A percentile compares a stretch with the other conserved stretches of the same genome.
These are phyloP conservation scores for Physcomitrellopsis africana DNA, from an alignment of 225 moss, liverwort and hornwort genomes.

Conservation along the genomic window DNA sequence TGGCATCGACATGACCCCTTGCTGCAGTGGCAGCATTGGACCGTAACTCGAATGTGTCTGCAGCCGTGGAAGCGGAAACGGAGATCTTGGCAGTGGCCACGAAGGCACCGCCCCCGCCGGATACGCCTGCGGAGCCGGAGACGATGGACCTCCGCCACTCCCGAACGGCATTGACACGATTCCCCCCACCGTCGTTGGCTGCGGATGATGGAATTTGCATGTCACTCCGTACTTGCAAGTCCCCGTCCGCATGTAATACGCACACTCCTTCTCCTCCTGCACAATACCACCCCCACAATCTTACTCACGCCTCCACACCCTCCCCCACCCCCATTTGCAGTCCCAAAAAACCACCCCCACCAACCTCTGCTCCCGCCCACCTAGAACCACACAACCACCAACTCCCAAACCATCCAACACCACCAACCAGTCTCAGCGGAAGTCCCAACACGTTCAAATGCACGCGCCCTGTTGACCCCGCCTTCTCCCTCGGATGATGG, in stretches of 20 bases:
- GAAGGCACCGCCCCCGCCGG: conserved; percentile 69
- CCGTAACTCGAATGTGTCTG: conserved; percentile 90
- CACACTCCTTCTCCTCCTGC: conserved; percentile 99
- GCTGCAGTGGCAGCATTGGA: conserved; percentile 79
- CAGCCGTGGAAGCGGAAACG: conserved; percentile 81
- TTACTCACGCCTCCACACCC: conserved; percentile 18
- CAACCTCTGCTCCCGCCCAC: too few species aligned
- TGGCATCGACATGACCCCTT: conserved; percentile 93
- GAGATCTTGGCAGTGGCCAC: conserved; percentile 85
- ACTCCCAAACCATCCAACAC: neutral
- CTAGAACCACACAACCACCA: neutral
- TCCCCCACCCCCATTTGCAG: conserved; percentile 19
- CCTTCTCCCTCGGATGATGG: conserved; percentile 97
- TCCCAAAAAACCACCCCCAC: too few species aligned
- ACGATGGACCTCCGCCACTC: conserved; percentile 70
- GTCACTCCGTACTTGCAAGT: conserved; percentile 99
- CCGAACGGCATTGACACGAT: conserved; percentile 82
- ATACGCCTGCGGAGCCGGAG: conserved; percentile 84
- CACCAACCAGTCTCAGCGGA: conserved; percentile 84
- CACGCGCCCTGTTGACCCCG: conserved; percentile 96
- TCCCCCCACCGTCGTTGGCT: conserved; percentile 73
- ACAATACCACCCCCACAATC: conserved; percentile 22
- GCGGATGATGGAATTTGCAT: conserved; percentile 99
- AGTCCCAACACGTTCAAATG: conserved; percentile 94
- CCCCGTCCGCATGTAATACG: conserved; percentile 98